Evolutionary conservation across 2,329 filamentous ascomycete genomes (phyloP), one percentile per base, ranked within the genome.

Genomic region (Sporothrix dimorphospora): DNA sequence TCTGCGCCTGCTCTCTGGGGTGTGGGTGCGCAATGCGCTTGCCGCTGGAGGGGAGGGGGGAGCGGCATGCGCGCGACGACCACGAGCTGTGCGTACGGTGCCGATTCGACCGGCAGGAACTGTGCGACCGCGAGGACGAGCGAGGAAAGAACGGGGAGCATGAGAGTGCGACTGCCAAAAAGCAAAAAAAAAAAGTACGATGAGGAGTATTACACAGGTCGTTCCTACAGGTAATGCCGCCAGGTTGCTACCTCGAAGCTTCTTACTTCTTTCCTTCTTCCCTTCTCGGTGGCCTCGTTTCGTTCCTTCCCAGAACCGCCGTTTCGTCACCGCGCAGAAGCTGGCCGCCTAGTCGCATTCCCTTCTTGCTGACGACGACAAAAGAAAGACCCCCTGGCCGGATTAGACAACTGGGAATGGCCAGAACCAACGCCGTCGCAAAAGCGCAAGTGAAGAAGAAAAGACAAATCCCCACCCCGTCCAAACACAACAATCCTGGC

Each of bases 31-130:
- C 68, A 63, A 70, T 70, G 68, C 68, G 55, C 55, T 65, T 71
- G 69, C 69, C 57, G 57, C 69, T 71, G 69, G 69, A 49, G 21
- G 63, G 42, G 34, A 21, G 59, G 61, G 30, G 30, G 40, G 40
- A 47, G 42, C 69, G 69, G 69, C 57, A 53, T 65, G 69, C 57
- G 69, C 69, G 45, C 45, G 45, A 49, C 40, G 42, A 27, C 16
- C 12, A 45, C 24, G 49, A 59, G 68, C n/a, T 30, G 34, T 45
- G 55, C 21, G 42, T 71, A 71, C 71, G 67, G 71, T 67, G 55
- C 71, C 65, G 65, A 72, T 72, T 72, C 65, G 65, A 69, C 71
- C 19, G 69, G 45, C 69, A 65, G 30, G 57, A 71, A 71, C 69
- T 71, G 69, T 71, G 69, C 69, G 45, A 53, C 57, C 49, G 38